These are phyloP conservation scores for Arctostaphylos glauca DNA, from an alignment of 148 eudicot genomes.

Conservation along the genomic window DNA sequence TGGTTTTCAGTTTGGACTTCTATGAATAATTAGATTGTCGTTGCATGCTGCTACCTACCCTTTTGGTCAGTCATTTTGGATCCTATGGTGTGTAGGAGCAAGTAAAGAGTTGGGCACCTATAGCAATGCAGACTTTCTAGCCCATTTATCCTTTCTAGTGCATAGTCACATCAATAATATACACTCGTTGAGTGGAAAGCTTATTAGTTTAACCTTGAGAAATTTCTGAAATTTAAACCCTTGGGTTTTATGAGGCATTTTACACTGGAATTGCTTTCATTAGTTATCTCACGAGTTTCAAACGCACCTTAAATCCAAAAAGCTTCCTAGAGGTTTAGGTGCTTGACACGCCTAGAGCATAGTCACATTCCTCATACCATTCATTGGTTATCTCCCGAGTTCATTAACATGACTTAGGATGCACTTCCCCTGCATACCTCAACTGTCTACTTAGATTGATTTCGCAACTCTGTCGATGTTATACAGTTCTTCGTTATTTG, in stretches of 20 bases:
- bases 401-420: background rate
- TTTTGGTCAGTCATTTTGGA: conserved; percentile 1
- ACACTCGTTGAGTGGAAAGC: background rate
- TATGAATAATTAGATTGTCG: background rate
- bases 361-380: background rate
- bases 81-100: background rate
- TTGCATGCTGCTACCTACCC: background rate
- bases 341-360: background rate
- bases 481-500: background rate
- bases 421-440: background rate
- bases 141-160: background rate
- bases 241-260: background rate
- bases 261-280: too few species aligned
- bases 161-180: background rate
- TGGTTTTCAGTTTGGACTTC: background rate
- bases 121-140: background rate
- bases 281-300: background rate
- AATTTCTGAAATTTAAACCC: background rate
- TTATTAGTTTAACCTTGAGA: background rate
- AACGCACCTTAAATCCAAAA: background rate
- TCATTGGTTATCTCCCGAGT: background rate
- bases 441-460: background rate
- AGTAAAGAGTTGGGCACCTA: background rate
- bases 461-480: background rate
- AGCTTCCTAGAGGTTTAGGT: background rate